Evolutionary conservation across 495 filamentous ascomycete species (phyloP).

Genomic region (Tuber borchii): DNA sequence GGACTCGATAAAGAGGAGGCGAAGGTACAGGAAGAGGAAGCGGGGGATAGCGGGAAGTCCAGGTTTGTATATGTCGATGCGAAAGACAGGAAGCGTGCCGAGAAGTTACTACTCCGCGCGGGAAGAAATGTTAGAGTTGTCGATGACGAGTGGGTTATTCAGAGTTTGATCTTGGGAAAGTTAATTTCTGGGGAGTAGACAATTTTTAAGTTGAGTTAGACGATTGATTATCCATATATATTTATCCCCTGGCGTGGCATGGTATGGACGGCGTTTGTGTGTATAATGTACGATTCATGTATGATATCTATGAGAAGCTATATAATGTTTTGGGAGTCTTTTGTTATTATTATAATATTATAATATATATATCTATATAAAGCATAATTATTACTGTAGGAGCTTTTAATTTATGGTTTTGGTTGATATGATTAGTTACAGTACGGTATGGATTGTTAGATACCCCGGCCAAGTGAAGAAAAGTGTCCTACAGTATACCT

Average conservation of each 20-base stretch:
- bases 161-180: conserved; percentile 83
- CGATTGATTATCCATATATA: background rate
- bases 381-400: background rate
- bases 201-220: background rate
- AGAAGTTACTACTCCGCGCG: conserved; percentile 39
- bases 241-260: background rate
- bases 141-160: conserved; percentile 81
- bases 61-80: conserved; percentile 73
- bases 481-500: background rate
- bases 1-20: conserved; percentile 48
- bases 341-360: background rate
- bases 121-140: conserved; percentile 56
- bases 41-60: conserved; percentile 50
- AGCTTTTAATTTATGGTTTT: background rate
- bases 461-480: background rate
- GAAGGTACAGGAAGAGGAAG: conserved; percentile 47
- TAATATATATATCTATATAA: background rate
- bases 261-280: background rate
- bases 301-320: background rate
- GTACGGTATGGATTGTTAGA: background rate
- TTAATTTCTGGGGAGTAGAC: conserved; percentile 56
- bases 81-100: conserved; percentile 48
- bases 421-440: background rate
- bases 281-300: background rate
- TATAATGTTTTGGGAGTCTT: background rate